phyloP scores from a whole-genome alignment of 305 asterid genomes.

The Fraxinus sp. region DNA sequence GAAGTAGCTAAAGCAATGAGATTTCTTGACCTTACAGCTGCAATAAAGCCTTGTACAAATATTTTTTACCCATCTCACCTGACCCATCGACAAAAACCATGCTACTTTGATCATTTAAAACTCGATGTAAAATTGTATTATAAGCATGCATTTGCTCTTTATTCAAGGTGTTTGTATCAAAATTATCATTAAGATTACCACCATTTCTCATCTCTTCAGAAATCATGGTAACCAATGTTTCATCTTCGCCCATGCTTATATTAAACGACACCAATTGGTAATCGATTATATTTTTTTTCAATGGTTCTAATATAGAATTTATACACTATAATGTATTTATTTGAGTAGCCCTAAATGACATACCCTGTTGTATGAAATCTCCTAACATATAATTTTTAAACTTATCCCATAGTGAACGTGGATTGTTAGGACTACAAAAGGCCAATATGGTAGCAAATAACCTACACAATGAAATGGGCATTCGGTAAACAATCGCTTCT shows the following conservation, averaged over 20 bases:
- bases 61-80: no score
- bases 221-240: neutral
- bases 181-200: neutral
- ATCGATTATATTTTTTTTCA: neutral
- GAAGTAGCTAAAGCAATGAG: no score
- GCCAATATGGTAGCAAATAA: neutral
- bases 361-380: neutral
- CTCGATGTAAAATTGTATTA: no score
- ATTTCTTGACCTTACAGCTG: no score
- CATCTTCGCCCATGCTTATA: neutral
- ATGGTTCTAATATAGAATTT: neutral
- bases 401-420: neutral
- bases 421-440: neutral
- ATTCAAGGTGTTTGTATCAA: neutral
- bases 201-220: neutral
- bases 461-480: neutral
- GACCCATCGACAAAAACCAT: no score
- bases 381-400: neutral
- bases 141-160: neutral
- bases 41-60: no score
- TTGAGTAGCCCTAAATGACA: neutral
- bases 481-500: neutral
- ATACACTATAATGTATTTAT: neutral
- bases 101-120: no score
- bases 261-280: neutral